Evolutionary conservation across 2,329 filamentous ascomycete genomes (phyloP), one percentile per base, ranked within the genome.

Genomic region (Fusarium sp.): DNA sequence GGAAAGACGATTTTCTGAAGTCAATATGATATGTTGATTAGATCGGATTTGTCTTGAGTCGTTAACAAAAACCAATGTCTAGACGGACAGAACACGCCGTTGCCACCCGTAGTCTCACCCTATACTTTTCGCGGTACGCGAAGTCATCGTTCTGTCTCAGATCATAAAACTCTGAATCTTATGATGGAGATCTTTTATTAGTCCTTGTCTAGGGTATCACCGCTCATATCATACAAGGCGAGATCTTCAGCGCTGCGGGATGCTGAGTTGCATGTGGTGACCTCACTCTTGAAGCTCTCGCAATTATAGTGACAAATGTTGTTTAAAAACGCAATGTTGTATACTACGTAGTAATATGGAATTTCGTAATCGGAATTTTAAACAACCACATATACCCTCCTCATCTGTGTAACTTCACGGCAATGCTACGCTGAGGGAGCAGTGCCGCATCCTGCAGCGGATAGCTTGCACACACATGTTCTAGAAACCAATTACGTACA

Each of bases 341-440:
- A 18, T 15, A 8, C 1, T n/a, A 31, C 28, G 28, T 31, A 31
- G 28, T 31, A 31, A 4, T 6, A 18, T 17, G 15, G 36, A 9
- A 22, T 8, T 40, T 26, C 17, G 33, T 9, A 43, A 42, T 17
- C 3, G 31, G 22, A 48, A 5, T 31, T 52, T 20, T 11, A 33
- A n/a, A 3, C 9, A 15, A 40, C 13, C 36, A 31, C 46, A 42
- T 46, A 38, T 44, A 58, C 38, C 38, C 18, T 44, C 38, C 11
- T n/a, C 4, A 22, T 43, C 54, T 20, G 28, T 28, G 34, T n/a
- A 33, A 5, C 3, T 1, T 22, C n/a, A 10, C 34, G 20, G 8
- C 11, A 44, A 68, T 64, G 40, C 24, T 45, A 55, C 40, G 3
- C 38, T 22, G 42, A 40, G 10, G 28, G 5, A 3, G n/a, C 42